Evolutionary conservation across 352 stramenopile genomes (phyloP).

Genomic region (Plasmopara muralis): DNA sequence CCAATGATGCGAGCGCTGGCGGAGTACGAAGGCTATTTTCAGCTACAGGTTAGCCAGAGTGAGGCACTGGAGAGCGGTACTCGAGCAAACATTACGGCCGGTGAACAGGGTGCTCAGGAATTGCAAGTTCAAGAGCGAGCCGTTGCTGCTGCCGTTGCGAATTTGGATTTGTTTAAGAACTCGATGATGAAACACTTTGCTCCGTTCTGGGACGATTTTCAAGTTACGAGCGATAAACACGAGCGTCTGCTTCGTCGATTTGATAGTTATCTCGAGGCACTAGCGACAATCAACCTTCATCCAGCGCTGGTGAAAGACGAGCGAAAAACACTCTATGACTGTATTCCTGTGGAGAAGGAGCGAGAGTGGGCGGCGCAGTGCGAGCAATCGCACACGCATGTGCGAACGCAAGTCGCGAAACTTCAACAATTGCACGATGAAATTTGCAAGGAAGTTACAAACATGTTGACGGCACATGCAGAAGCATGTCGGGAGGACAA

Average conservation of each 20-base stretch:
- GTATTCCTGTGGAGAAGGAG: constrained; percentile 74
- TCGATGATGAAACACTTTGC: constrained; percentile 80
- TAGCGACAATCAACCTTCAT: constrained; percentile 59
- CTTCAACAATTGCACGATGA: constrained; percentile 62
- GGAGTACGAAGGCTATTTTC: constrained; percentile 80
- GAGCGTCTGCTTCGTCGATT: constrained; percentile 59
- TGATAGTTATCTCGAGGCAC: constrained; percentile 49
- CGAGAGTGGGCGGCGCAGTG: constrained; percentile 73
- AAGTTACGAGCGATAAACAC: constrained; percentile 46
- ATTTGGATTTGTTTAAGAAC: constrained; percentile 74
- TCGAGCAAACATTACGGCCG: constrained; percentile 45
- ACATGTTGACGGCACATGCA: constrained; percentile 40
- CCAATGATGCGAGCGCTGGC: constrained; percentile 69
- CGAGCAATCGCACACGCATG: constrained; percentile 64
- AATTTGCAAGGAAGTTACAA: constrained; percentile 54
- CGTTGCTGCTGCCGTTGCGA: constrained; percentile 66
- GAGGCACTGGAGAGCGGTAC: constrained; percentile 49
- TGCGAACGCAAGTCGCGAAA: constrained; percentile 54
- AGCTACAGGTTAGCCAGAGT: constrained; percentile 66
- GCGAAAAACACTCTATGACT: constrained; percentile 72
- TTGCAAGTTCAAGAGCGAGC: constrained; percentile 62
- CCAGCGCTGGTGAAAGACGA: constrained; percentile 46
- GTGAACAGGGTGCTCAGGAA: constrained; percentile 44
- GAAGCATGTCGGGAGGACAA: constrained; percentile 37
- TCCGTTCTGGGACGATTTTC: constrained; percentile 78